Evolutionary conservation across 1,139 yeast genomes (phyloP), one percentile per base, ranked within the genome.

Genomic region (Suhomyces yuchorum): DNA sequence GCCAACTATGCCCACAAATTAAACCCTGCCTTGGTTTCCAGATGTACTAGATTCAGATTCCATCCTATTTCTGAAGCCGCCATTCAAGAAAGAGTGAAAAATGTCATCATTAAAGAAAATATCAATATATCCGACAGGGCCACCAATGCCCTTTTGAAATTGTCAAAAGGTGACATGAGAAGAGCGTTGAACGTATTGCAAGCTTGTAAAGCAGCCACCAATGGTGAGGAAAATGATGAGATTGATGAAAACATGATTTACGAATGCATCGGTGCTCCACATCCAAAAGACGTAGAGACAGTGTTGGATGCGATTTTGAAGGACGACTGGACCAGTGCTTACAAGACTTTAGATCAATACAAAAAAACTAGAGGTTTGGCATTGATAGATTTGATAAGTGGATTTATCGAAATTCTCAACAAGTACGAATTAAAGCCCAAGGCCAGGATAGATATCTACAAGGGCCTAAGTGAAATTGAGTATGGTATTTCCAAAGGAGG

Each of bases 1-100:
- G 99, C 99, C 49, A 95, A 95, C 64, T 95, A 95, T 69, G 85
- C 97, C 4, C 97, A 95, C 70, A 95, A 95, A 63, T 75, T 95
- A 57, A 92, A 93, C 51, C 98, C 99, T 0, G 99, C 99, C 0
- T 78, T 95, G 57, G 71, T 92, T 47, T 90, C 97, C 30, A 82
- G 99, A 67, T 93, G 99, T 66, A 95, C 99, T 3, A 75, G 97
- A 57, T 95, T 95, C 73, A 75, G 99, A 57, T 95, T 95, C 70
- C 83, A 89, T 39, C 99, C 99, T 2, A 73, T 95, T 48, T 70
- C 84, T 1, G 75, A 76, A 43, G 78, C 70, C 1, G 91, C 97
- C 1, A 84, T 93, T 28, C 75, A 77, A 51, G 80, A 78, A 33
- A 80, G 96, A 50, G 70, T 93, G 23, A 71, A 79, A 44, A 75